Evolutionary conservation across 768 basidiomycete species (phyloP).

Genomic region (Aureoboletus auriporus): DNA sequence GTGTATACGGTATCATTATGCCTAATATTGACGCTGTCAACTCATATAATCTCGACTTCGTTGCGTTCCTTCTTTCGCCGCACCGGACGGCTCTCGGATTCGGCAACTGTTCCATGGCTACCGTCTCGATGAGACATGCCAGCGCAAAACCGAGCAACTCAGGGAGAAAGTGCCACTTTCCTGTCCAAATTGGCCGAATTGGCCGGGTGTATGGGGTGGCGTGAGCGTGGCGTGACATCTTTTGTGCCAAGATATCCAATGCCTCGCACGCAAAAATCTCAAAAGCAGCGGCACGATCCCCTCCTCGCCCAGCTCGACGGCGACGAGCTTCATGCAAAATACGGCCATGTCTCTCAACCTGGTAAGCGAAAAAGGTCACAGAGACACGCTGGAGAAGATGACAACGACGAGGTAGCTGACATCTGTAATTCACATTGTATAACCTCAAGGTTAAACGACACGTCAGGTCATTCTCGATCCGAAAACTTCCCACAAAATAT

Average conservation of each 20-base stretch:
- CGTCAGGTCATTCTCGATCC: slow-evolving; percentile 67
- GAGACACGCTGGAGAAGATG: slow-evolving; percentile 42
- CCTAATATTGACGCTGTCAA: too few relatives aligned
- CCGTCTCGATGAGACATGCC: too few relatives aligned
- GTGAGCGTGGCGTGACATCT: too few relatives aligned
- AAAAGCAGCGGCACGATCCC: slow-evolving; percentile 78
- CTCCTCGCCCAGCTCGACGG: slow-evolving; percentile 78
- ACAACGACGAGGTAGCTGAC: slow-evolving; percentile 52
- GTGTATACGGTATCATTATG: too few relatives aligned
- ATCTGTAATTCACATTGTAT: slow-evolving; percentile 2
- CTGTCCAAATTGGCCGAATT: too few relatives aligned
- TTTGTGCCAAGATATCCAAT: slow-evolving; percentile 32
- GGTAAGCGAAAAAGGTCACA: slow-evolving; percentile 69
- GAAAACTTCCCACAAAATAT: slow-evolving; percentile 81
- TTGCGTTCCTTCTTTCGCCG: too few relatives aligned
- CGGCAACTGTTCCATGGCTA: too few relatives aligned
- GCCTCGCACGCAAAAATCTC: slow-evolving; percentile 58
- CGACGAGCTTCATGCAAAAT: slow-evolving; percentile 73
- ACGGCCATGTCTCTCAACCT: slow-evolving; percentile 72
- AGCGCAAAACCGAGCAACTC: too few relatives aligned
- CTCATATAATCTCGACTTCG: too few relatives aligned
- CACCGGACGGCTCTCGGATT: too few relatives aligned
- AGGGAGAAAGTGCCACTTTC: too few relatives aligned
- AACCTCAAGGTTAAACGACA: slow-evolving; percentile 1
- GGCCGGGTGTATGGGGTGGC: too few relatives aligned